Base-by-base conservation (phyloP, 306 rosid species). In the Hippophae tibetana region DNA sequence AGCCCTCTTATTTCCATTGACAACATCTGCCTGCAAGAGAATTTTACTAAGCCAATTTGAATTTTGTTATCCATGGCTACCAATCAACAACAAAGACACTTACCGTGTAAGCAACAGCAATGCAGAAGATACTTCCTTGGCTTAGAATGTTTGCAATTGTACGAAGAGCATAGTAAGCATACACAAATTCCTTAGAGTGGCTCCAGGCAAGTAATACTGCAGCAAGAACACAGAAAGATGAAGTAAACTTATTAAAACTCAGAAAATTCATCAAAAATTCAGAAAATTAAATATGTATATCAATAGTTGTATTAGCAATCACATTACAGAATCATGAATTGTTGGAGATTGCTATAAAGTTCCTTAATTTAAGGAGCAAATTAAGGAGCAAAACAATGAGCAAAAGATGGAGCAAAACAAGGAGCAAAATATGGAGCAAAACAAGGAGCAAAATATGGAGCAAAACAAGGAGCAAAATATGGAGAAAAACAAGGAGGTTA, bases 51-150 rank as follows among this genome's bases (percentile, higher is more conserved):
- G 61, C 72, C 59, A 52, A 44, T 38, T 13, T 57, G 61, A 48
- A 74, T 46, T 13, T 61, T 44, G 9, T 1, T 7, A 42, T 47
- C 13, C 47, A 42, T 6, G 48, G 41, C 40, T 26, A 40, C 13
- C 10, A 47, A 25, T 43, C 13, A 57, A 11, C 13, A 42, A 43
- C 54, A 52, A 43, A n/a, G 60, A 67, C 9, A 48, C 87, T 74
- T 66, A 84, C 92, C 58, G 74, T 84, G 65, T 79, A 85, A 5
- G 88, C 86, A 68, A 81, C 67, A 13, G 85, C 61, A 18, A 85
- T 72, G 80, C 88, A 82, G 84, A 81, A 85, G 43, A 73, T 79
- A 66, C 84, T 85, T 47, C 93, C 93, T 75, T 79, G 85, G 77
- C 82, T 85, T 52, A 85, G 62, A 54, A 85, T 79, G 64, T 62